Evolutionary conservation across 768 basidiomycete genomes (phyloP).

Genomic region (Crepidotus variabilis): DNA sequence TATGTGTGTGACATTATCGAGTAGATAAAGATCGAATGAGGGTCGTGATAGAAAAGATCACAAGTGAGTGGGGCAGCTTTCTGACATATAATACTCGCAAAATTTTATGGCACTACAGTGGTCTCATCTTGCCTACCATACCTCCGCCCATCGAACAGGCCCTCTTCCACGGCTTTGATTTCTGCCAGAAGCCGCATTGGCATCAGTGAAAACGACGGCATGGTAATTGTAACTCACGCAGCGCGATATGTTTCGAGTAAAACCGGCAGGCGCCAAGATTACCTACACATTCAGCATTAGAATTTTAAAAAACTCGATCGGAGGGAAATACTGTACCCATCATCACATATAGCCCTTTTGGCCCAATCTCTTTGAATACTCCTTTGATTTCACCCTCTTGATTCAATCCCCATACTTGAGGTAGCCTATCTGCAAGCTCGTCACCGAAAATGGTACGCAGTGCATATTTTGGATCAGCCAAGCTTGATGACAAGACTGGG

Average conservation of each 20-base stretch:
- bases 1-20: no score
- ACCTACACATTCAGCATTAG: conserved; percentile 24
- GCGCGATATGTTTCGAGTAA: conserved; percentile 57
- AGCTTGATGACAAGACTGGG: conserved; percentile 22
- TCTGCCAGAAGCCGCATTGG: neutral
- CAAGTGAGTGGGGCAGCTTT: no score
- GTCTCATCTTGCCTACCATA: neutral
- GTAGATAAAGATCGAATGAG: no score
- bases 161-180: conserved; percentile 4
- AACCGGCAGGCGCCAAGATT: conserved; percentile 49
- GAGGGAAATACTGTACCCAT: conserved; percentile 36
- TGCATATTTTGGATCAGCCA: conserved; percentile 38
- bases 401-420: conserved; percentile 61
- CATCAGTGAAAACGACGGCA: neutral
- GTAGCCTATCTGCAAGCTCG: conserved; percentile 39
- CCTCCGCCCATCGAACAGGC: conserved; percentile 6
- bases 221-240: conserved; percentile 42
- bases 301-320: neutral
- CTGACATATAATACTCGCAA: no score
- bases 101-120: no score
- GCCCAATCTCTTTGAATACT: conserved; percentile 45
- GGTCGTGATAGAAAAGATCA: no score
- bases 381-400: conserved; percentile 60
- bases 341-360: conserved; percentile 56
- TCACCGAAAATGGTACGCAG: conserved; percentile 43